Percentiles rank a stretch among this genome's conserved stretches.
Conservation (phyloP, 2,329 filamentous ascomycete genomes). For the Lachnellula occidentalis region DNA sequence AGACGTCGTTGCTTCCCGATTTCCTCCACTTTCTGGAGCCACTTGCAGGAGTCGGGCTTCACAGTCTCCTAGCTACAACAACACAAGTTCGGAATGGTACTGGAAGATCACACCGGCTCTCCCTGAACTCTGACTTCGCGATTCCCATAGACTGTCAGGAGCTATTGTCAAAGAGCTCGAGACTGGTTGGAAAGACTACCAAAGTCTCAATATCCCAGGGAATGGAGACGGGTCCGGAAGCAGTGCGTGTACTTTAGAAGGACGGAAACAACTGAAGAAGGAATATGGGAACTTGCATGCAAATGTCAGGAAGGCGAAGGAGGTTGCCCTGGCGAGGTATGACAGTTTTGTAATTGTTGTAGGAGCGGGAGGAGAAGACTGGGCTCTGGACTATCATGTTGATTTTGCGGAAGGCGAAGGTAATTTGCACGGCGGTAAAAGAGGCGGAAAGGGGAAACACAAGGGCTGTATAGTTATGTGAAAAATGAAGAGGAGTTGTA, state of each 20-base stretch:
- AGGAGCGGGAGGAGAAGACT: neutral
- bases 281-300: slow-evolving; percentile 2
- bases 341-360: slow-evolving; percentile 3
- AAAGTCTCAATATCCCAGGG: slow-evolving; percentile 1
- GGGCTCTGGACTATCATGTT: slow-evolving; percentile 10
- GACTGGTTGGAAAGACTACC: neutral
- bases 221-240: neutral
- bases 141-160: neutral
- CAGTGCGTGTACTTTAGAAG: neutral
- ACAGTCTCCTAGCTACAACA: slow-evolving; percentile 2
- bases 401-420: neutral
- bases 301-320: slow-evolving; percentile 5
- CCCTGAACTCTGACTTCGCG: slow-evolving; percentile 11
- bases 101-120: slow-evolving; percentile 5
- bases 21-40: slow-evolving; percentile 1
- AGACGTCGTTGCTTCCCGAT: neutral
- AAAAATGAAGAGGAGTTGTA: too few species aligned
- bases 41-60: slow-evolving; percentile 1
- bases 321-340: slow-evolving; percentile 9
- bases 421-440: neutral
- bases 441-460: neutral
- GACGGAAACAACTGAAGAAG: slow-evolving; percentile 1
- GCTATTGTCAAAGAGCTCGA: slow-evolving; percentile 4
- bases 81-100: slow-evolving; percentile 5
- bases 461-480: too few species aligned